Evolutionary conservation across 768 basidiomycete genomes (phyloP), one percentile per base, ranked within the genome.

Genomic region (Mycena vitilis): DNA sequence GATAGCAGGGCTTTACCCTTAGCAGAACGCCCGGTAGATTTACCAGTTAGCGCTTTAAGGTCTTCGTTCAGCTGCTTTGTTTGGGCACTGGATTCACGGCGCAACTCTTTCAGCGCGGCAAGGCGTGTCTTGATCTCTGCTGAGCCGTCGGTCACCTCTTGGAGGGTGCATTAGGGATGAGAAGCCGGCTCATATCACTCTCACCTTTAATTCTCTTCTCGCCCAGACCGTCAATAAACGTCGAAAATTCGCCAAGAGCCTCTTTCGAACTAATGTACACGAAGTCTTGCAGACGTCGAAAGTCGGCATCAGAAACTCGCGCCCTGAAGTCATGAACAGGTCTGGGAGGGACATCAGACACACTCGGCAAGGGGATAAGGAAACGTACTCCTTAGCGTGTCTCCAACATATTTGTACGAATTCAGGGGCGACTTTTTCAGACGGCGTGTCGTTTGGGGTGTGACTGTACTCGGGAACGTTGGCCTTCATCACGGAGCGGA

Each of bases 181-280:
- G n/a, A 22, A 2, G 51, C 5, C 5, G 22, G 7, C n/a, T 37
- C 13, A 51, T 48, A 40, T 23, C 10, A 11, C 9, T 38, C 60
- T 22, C 12, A 53, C 60, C 40, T n/a, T 42, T 34, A 42, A 62
- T 53, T 25, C 40, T 53, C 20, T 52, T 42, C 18, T 30, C 22
- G 13, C 37, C 37, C 25, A 61, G 30, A 20, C n/a, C 12, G 7
- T 48, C 30, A 22, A 62, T 30, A 23, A 62, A 54, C 5, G 22
- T 36, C 4, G 60, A 52, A 30, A 62, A 62, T n/a, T 42, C 44
- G 49, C 13, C 5, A 20, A 62, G 48, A 4, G 13, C 10, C 11
- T 62, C 60, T 45, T 52, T 34, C 36, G 60, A 62, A 4, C 38
- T 37, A n/a, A 62, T 51, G 13, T 62, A 51, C 0, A 53, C 51